Evolutionary conservation across 306 rosid genomes (phyloP).

Genomic region (Fragaria ananassa): DNA sequence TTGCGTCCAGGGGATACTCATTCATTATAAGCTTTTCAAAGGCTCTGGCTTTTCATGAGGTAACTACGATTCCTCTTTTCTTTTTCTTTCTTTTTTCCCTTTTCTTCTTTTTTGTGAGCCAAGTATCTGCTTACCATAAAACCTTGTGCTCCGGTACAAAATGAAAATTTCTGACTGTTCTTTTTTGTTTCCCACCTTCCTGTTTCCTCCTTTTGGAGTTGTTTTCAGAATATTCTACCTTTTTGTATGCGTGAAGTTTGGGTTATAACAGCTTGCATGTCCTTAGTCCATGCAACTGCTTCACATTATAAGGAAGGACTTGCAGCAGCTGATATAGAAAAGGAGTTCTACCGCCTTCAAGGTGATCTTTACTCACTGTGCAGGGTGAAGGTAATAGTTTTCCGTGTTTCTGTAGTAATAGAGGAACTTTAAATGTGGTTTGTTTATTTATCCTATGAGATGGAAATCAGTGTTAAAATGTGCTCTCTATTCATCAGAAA

Average conservation of each 20-base stretch:
- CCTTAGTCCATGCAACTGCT: constrained; percentile 65
- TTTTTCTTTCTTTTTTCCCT: constrained; percentile 11
- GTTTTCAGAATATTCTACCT: constrained; percentile 75
- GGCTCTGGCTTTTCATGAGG: constrained; percentile 79
- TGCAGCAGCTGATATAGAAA: constrained; percentile 68
- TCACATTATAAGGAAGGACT: constrained; percentile 67
- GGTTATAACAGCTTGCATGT: constrained; percentile 86
- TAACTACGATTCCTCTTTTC: constrained; percentile 26
- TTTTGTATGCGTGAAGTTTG: constrained; percentile 97
- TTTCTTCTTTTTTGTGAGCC: background rate
- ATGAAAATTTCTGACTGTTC: constrained; percentile 17
- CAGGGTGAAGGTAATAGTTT: constrained; percentile 76
- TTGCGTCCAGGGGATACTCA: constrained; percentile 84
- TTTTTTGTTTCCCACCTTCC: constrained; percentile 10
- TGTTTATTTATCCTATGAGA: background rate
- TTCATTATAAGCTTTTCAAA: constrained; percentile 93
- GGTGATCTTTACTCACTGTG: constrained; percentile 93
- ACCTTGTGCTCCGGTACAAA: constrained; percentile 23
- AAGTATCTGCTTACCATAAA: constrained; percentile 12
- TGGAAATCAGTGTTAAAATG: constrained; percentile 7
- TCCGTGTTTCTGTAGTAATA: constrained; percentile 19
- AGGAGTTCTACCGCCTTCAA: constrained; percentile 80
- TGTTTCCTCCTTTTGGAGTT: constrained; percentile 40
- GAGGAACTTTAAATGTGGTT: constrained; percentile 19
- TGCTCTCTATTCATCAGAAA: constrained; percentile 24